A percentile compares a stretch with the other conserved stretches of the same genome.
Evolutionary conservation across 108 stramenopile species (phyloP).

Genomic region (Bacterosira constricta): DNA sequence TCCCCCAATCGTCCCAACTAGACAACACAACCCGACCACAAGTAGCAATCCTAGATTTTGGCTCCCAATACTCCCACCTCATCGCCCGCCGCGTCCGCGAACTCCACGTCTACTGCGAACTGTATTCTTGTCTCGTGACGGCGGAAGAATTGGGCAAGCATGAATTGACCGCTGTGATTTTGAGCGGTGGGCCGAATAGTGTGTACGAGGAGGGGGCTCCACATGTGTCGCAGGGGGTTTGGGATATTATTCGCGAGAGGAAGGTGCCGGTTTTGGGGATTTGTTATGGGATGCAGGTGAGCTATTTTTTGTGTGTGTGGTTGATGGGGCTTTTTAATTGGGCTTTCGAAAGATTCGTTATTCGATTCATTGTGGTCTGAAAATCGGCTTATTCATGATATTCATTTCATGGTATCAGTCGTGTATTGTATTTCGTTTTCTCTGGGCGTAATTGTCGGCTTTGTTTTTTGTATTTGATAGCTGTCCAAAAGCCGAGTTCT

Average conservation of each 20-base stretch:
- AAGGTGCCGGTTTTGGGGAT: slow-evolving; percentile 94
- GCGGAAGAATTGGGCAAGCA: slow-evolving; percentile 79
- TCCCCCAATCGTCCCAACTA: too few species aligned
- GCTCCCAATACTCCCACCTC: slow-evolving; percentile 97
- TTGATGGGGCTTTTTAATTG: slow-evolving; percentile 1
- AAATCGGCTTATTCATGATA: too few species aligned
- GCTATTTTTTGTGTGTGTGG: too few species aligned
- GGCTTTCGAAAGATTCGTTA: too few species aligned
- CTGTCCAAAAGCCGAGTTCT: too few species aligned
- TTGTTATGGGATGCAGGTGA: slow-evolving; percentile 95
- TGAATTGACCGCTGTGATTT: slow-evolving; percentile 89
- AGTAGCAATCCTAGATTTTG: slow-evolving; percentile 99
- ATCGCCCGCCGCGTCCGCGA: slow-evolving; percentile 99
- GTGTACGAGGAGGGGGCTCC: slow-evolving; percentile 97
- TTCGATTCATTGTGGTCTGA: too few species aligned
- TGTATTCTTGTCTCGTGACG: slow-evolving; percentile 93
- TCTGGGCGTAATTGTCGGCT: too few species aligned
- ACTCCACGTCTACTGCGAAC: slow-evolving; percentile 95
- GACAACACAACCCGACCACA: slow-evolving; percentile 64
- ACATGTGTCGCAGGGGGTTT: slow-evolving; percentile 92
- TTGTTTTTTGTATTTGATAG: too few species aligned
- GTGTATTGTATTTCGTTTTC: too few species aligned
- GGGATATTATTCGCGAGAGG: slow-evolving; percentile 87
- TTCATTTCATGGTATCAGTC: too few species aligned
- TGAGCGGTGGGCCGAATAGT: slow-evolving; percentile 93